Conservation (phyloP, 352 stramenopile species). For the Phytophthora ohioensis region DNA sequence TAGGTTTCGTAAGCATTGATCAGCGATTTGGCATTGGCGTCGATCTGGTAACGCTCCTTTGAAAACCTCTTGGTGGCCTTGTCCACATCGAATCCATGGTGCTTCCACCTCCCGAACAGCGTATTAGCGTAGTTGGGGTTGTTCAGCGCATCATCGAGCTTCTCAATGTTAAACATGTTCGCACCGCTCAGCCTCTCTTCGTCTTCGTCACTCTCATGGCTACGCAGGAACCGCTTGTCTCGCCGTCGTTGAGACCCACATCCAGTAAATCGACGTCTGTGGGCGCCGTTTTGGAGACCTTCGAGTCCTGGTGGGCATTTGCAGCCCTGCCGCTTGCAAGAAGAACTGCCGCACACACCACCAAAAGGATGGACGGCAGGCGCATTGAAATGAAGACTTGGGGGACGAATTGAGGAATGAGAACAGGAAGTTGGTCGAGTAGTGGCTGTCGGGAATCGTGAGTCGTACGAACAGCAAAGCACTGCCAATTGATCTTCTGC, state of each 20-base stretch:
- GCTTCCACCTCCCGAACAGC: slow-evolving; percentile 16
- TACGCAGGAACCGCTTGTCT: neutral
- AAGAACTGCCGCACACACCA: neutral
- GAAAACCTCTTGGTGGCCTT: neutral
- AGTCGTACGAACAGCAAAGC: neutral
- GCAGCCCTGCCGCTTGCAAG: no score
- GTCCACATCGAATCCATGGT: neutral
- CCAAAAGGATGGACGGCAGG: neutral
- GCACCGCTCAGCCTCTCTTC: slow-evolving; percentile 13
- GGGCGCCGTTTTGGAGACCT: no score
- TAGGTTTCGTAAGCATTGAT: neutral
- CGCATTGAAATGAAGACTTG: neutral
- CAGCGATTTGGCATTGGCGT: neutral
- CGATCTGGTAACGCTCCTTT: neutral
- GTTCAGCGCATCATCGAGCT: slow-evolving; percentile 3
- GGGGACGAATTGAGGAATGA: neutral
- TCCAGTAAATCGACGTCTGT: neutral
- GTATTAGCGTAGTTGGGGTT: slow-evolving; percentile 12
- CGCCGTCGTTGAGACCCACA: neutral
- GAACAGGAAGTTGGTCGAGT: neutral
- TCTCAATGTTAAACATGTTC: slow-evolving; percentile 9
- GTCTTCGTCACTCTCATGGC: neutral
- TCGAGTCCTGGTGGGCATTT: no score
- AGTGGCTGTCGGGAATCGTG: no score
- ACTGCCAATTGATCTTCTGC: no score